Percentiles rank a stretch among this genome's conserved stretches.
phyloP scores from a whole-genome alignment of 2,329 filamentous ascomycete genomes.

The Biscogniauxia marginata region DNA sequence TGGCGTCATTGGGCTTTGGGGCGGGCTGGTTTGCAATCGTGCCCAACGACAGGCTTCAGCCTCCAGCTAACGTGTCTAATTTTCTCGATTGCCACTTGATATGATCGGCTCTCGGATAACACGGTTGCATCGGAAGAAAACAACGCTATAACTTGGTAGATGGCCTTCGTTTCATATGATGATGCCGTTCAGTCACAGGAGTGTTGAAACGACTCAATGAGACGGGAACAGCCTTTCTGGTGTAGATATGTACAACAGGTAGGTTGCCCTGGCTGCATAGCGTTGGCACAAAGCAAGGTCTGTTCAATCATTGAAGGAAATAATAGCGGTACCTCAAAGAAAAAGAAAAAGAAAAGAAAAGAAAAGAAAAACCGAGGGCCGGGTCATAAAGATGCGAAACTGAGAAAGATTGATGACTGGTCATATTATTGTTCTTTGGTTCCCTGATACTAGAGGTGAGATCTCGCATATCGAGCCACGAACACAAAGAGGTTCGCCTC shows the following conservation, averaged over 20 bases:
- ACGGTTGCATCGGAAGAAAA: neutral
- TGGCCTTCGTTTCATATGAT: no score
- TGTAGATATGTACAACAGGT: no score
- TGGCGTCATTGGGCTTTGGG: constrained; percentile 22
- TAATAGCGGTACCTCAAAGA: no score
- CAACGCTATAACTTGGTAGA: no score
- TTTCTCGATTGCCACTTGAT: neutral
- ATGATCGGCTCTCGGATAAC: neutral
- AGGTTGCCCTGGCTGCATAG: no score
- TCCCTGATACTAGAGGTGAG: neutral
- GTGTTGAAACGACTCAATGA: no score
- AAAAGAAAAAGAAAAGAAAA: neutral
- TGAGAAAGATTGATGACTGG: neutral
- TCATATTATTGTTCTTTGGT: neutral
- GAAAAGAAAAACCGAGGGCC: neutral
- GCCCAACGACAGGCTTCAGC: constrained; percentile 13
- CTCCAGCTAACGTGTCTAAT: neutral
- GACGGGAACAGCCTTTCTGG: no score
- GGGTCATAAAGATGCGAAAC: neutral
- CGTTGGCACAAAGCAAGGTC: no score
- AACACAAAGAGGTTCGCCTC: neutral
- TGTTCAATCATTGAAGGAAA: no score
- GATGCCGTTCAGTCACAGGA: no score
- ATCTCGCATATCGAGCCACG: neutral
- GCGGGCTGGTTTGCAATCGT: constrained; percentile 11